Percentiles rank a stretch among this genome's conserved stretches.
Evolutionary conservation across 2,329 filamentous ascomycete species (phyloP).

Genomic region (Pezicula neosporulosa): DNA sequence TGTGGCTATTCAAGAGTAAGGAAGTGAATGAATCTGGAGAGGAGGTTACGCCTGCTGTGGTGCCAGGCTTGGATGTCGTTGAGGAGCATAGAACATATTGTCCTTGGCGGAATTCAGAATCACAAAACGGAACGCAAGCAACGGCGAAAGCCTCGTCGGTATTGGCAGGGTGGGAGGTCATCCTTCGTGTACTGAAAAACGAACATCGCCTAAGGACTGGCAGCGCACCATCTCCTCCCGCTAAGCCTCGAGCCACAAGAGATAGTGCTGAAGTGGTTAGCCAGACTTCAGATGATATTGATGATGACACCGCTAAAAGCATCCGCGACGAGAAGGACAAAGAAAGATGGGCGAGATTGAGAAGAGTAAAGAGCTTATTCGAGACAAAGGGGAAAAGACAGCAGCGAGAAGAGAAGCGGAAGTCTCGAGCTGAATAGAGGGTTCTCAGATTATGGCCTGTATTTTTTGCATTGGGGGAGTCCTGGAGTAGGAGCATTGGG

Average conservation of each 20-base stretch:
- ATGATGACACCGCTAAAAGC: constrained; percentile 33
- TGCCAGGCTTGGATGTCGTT: constrained; percentile 65
- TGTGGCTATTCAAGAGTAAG: constrained; percentile 91
- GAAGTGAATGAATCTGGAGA: constrained; percentile 52
- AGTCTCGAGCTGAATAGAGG: not conserved
- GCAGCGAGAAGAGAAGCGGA: constrained; percentile 2
- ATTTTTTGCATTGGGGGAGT: not conserved
- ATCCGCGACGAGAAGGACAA: constrained; percentile 60
- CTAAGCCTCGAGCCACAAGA: constrained; percentile 1
- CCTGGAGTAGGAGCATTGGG: too few relatives aligned
- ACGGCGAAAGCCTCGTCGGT: constrained; percentile 22
- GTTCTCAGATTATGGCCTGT: too few relatives aligned
- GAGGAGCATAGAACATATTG: constrained; percentile 80
- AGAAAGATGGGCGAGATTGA: constrained; percentile 68
- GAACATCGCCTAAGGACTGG: constrained; percentile 37
- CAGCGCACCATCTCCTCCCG: constrained; percentile 3
- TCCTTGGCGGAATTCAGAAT: constrained; percentile 67
- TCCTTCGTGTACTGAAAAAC: constrained; percentile 54
- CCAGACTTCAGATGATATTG: constrained; percentile 15
- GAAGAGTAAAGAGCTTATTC: constrained; percentile 69
- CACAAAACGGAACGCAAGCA: constrained; percentile 48
- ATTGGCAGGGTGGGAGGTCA: constrained; percentile 51
- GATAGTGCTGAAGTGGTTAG: constrained; percentile 5
- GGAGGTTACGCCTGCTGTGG: constrained; percentile 52
- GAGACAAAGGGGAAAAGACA: constrained; percentile 59